phyloP scores from a whole-genome alignment of 805 yeast species.

The Myxozyma nipponensis region DNA sequence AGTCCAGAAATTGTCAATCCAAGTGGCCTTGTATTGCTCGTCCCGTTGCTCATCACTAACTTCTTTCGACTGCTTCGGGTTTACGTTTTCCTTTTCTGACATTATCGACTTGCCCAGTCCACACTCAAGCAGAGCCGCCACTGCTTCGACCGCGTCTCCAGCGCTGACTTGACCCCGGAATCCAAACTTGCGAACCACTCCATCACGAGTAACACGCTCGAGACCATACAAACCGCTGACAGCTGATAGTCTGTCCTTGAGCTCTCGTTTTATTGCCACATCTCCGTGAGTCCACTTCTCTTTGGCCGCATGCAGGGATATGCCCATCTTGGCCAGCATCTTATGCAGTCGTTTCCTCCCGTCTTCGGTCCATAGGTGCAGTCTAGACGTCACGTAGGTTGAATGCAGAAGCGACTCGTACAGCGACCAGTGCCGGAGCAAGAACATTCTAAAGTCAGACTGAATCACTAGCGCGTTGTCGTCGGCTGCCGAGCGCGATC shows the following conservation, averaged over 20 bases:
- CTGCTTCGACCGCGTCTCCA: constrained; percentile 85
- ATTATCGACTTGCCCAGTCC: constrained; percentile 27
- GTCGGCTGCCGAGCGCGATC: constrained; percentile 23
- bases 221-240: constrained; percentile 74
- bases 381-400: constrained; percentile 83
- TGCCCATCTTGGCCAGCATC: constrained; percentile 95
- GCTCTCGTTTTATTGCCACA: constrained; percentile 65
- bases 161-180: constrained; percentile 84
- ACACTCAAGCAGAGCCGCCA: constrained; percentile 74
- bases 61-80: constrained; percentile 7
- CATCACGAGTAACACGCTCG: constrained; percentile 77
- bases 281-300: constrained; percentile 93
- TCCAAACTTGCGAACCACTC: constrained; percentile 83
- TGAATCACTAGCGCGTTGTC: constrained; percentile 55
- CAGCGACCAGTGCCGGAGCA: constrained; percentile 87
- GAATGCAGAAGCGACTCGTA: constrained; percentile 89
- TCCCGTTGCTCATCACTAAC: constrained; percentile 2
- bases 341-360: constrained; percentile 84
- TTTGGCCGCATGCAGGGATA: constrained; percentile 79
- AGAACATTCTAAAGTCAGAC: constrained; percentile 78
- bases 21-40: constrained; percentile 39
- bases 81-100: constrained; percentile 33
- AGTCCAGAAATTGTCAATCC: constrained; percentile 72
- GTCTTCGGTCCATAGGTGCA: constrained; percentile 85
- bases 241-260: constrained; percentile 63